Conservation (phyloP, 768 basidiomycete genomes). For the Suillus weaverae region DNA sequence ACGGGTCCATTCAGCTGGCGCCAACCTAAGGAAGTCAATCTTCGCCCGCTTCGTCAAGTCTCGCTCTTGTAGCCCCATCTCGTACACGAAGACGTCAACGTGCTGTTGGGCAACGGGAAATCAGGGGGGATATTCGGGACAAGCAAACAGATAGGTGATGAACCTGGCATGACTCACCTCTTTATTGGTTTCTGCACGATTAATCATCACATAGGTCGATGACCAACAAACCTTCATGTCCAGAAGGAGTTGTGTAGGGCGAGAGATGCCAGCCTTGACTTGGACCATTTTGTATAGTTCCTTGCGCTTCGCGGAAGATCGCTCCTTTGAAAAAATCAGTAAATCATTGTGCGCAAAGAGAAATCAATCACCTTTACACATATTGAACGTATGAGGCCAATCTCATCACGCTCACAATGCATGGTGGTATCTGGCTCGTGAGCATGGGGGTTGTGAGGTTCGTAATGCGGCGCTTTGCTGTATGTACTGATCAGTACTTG, state of each 20-base stretch:
- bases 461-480: not conserved
- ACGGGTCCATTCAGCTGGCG: not conserved
- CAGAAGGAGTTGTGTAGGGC: constrained; percentile 20
- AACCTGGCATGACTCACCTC: not conserved
- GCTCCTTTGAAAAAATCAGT: constrained; percentile 13
- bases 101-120: not conserved
- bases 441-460: not conserved
- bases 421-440: not conserved
- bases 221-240: constrained; percentile 36
- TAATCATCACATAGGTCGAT: constrained; percentile 31
- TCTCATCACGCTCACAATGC: constrained; percentile 16
- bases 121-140: not conserved
- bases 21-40: not conserved
- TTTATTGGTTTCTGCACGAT: constrained; percentile 11
- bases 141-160: no score
- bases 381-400: constrained; percentile 22
- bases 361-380: constrained; percentile 8
- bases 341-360: not conserved
- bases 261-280: not conserved
- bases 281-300: constrained; percentile 26
- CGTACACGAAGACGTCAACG: not conserved
- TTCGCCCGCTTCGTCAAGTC: not conserved
- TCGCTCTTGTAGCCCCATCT: not conserved
- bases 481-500: constrained; percentile 27
- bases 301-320: constrained; percentile 17